These are phyloP conservation scores for Leptodermis oblonga DNA, from an alignment of 257 asterid genomes.

Conservation along the genomic window DNA sequence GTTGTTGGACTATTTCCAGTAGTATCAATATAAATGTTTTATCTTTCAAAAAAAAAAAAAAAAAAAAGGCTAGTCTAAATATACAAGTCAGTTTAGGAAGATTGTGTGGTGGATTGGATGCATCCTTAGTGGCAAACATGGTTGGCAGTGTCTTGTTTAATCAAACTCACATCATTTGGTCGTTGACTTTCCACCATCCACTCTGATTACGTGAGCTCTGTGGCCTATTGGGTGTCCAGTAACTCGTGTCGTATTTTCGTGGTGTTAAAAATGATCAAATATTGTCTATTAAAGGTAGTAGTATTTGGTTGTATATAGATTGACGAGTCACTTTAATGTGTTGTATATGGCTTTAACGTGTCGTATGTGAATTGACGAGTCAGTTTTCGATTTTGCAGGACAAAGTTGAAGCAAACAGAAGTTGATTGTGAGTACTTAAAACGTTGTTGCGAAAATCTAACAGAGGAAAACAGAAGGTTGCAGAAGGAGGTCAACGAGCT, in stretches of 20 bases:
- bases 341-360: too few relatives aligned
- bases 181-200: background rate
- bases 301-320: too few relatives aligned
- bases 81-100: background rate
- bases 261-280: too few relatives aligned
- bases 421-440: constrained; percentile 86
- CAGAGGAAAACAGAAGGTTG: constrained; percentile 75
- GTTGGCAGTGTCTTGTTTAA: background rate
- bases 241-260: too few relatives aligned
- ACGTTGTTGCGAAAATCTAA: constrained; percentile 83
- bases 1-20: too few relatives aligned
- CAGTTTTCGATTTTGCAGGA: constrained; percentile 52
- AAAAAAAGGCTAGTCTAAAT: background rate
- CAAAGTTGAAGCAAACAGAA: constrained; percentile 95
- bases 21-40: too few relatives aligned
- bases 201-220: too few relatives aligned
- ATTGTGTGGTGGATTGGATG: background rate
- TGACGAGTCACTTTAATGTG: too few relatives aligned
- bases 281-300: too few relatives aligned
- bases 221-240: too few relatives aligned
- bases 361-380: too few relatives aligned
- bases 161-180: background rate
- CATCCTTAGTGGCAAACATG: background rate
- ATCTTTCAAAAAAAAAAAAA: too few relatives aligned
- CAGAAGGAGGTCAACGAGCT: constrained; percentile 88